These are phyloP conservation scores for Ceratobasidium sp. DNA, from an alignment of 1,284 basidiomycete species.

Conservation along the genomic window DNA sequence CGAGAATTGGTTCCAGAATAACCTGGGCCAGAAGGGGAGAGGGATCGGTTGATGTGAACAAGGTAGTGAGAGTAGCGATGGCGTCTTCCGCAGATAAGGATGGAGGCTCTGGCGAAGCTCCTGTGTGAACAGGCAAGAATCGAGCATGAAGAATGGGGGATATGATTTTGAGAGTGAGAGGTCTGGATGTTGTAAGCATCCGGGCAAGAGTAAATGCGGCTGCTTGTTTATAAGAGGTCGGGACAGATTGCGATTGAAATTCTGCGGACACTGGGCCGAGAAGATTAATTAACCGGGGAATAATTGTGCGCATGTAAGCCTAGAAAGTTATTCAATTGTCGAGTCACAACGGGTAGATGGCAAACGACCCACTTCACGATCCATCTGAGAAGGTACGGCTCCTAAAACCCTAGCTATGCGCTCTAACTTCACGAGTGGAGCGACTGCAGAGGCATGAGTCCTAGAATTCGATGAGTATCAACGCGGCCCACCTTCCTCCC, in stretches of 20 bases:
- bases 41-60: conserved; percentile 79
- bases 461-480: background rate
- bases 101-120: conserved; percentile 22
- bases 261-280: conserved; percentile 6
- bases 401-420: conserved; percentile 65
- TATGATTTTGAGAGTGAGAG: conserved; percentile 53
- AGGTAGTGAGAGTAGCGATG: conserved; percentile 53
- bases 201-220: conserved; percentile 72
- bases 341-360: background rate
- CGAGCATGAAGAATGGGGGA: conserved; percentile 55
- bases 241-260: conserved; percentile 47
- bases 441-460: conserved; percentile 37
- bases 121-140: conserved; percentile 45
- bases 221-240: conserved; percentile 58
- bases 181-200: conserved; percentile 54
- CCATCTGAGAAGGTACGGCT: conserved; percentile 61
- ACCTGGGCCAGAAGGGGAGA: conserved; percentile 69
- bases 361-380: conserved; percentile 59
- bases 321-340: conserved; percentile 45
- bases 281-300: conserved; percentile 58
- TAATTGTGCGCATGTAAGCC: conserved; percentile 65
- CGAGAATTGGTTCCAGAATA: conserved; percentile 71
- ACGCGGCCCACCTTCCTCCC: conserved; percentile 51
- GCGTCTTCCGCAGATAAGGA: conserved; percentile 45
- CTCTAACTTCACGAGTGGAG: conserved; percentile 69